Evolutionary conservation across 1,139 yeast genomes (phyloP), one percentile per base, ranked within the genome.

Genomic region (Barnettozyma hawaiiensis): DNA sequence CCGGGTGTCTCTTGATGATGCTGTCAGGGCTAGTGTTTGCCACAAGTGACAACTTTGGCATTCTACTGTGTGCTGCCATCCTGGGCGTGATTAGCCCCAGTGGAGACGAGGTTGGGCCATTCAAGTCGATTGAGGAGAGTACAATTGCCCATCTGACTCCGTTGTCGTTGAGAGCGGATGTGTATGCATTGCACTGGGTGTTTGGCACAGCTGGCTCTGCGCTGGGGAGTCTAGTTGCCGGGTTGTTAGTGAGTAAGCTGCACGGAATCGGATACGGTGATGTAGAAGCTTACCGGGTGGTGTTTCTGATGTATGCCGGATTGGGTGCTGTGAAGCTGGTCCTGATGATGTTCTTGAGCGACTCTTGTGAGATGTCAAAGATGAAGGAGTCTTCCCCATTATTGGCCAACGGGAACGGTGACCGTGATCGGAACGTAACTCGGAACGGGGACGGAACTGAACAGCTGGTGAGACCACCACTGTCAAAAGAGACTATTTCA

Each of bases 71-170:
- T 4, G 95, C 95, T 3, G 81, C 85, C 1, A 67, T 73, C 6
- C 47, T 78, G 40, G 86, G 86, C 31, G 89, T 89, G 11, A 83
- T 89, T 5, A 85, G 96, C 2, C 95, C 96, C 1, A 79, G 90
- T 31, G 96, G 96, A 14, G 92, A 83, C 55, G 97, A 89, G 58
- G 86, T 92, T 0, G 97, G 97, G 0, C 97, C 97, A 0, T 89
- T 89, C 63, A 83, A 85, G 57, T 79, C 95, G 1, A 79, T 89
- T 18, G 97, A 89, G 59, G 96, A 89, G 59, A 84, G 95, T 0
- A 75, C 85, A 24, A 69, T 89, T 44, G 95, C 96, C 0, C 95
- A 86, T 61, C 65, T 89, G 52, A 82, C 95, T 0, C 78, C 82
- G 0, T 71, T 71, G 39, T 71, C 70, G 39, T 76, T 76, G 44